A percentile compares a stretch with the other conserved stretches of the same genome.
These are phyloP conservation scores for Vitis rotundifolia DNA, from an alignment of 164 flowering plant species.

Conservation along the genomic window DNA sequence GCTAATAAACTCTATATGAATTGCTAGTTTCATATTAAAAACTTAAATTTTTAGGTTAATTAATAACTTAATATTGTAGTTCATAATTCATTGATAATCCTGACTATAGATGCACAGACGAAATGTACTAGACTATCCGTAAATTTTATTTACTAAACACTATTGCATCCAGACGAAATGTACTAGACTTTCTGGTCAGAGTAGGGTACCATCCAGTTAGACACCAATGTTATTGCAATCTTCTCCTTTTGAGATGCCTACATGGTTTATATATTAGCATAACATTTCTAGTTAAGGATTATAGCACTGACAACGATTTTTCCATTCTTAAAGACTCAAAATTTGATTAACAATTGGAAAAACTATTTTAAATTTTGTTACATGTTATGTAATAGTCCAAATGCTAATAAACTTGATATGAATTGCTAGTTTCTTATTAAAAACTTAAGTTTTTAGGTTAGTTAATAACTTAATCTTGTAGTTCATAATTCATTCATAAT, in stretches of 20 bases:
- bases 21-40: no score
- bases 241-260: conserved; percentile 20
- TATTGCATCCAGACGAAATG: not conserved
- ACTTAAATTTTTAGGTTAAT: no score
- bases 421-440: no score
- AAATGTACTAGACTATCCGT: not conserved
- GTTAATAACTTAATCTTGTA: not conserved
- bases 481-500: no score
- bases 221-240: conserved; percentile 19
- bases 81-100: no score
- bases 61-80: not conserved
- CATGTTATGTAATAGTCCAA: not conserved
- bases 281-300: no score
- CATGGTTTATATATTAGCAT: not conserved
- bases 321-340: no score
- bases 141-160: not conserved
- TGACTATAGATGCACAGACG: not conserved
- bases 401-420: not conserved
- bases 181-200: not conserved
- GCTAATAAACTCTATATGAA: not conserved
- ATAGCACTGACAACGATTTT: no score
- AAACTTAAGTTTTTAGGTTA: no score
- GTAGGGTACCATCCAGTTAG: conserved; percentile 17
- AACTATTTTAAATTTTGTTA: no score
- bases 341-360: no score